Conservation (phyloP, 257 asterid genomes). For the Solanum etuberosum region DNA sequence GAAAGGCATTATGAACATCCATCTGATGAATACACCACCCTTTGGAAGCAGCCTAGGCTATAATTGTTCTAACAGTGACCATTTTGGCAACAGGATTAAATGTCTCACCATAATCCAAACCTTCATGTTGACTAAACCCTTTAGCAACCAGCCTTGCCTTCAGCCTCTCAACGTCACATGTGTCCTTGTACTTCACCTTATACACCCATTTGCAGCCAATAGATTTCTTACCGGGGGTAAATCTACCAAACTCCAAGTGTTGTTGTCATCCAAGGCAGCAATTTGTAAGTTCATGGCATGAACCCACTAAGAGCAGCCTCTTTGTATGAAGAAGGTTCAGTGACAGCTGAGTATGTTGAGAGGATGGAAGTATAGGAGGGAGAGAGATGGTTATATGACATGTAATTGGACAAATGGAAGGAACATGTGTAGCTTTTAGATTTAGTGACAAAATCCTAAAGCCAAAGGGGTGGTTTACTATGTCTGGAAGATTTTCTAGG, state of each 20-base stretch:
- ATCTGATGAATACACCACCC: background rate
- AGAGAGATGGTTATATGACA: background rate
- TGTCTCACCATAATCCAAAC: background rate
- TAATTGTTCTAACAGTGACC: background rate
- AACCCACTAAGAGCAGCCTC: background rate
- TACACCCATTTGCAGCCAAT: background rate
- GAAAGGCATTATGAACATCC: background rate
- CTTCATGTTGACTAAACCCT: background rate
- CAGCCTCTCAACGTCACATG: background rate
- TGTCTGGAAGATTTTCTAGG: background rate
- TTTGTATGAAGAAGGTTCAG: background rate
- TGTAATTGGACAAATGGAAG: no score
- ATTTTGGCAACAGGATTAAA: no score
- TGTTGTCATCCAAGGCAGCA: background rate
- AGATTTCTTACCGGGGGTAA: background rate
- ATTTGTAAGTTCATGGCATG: background rate
- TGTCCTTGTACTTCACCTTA: no score
- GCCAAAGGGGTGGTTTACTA: no score
- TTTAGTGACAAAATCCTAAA: no score
- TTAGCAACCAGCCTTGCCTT: background rate
- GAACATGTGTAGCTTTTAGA: no score
- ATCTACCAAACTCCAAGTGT: background rate
- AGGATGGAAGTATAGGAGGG: rapidly evolving
- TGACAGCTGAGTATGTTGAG: background rate
- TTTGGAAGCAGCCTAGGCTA: background rate